phyloP scores from a whole-genome alignment of 108 stramenopile genomes.

The Nitzschia palea region DNA sequence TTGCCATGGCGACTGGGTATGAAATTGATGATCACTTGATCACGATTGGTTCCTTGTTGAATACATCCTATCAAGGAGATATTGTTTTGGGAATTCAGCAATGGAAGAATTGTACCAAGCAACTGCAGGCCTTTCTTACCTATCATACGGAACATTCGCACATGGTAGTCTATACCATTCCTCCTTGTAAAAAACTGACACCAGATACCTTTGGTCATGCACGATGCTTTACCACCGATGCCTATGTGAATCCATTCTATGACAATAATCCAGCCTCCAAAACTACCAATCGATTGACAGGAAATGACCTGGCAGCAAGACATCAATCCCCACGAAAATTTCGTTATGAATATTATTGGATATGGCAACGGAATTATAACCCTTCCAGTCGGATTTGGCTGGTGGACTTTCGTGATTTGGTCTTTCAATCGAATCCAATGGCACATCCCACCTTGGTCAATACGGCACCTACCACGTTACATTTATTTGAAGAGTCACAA shows the following conservation, averaged over 20 bases:
- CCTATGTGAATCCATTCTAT: constrained; percentile 7
- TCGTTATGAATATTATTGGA: constrained; percentile 42
- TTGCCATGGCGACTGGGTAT: constrained; percentile 31
- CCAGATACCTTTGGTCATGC: not conserved
- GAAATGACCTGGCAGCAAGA: not conserved
- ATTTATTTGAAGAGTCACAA: constrained; percentile 10
- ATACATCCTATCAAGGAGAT: constrained; percentile 28
- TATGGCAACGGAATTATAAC: constrained; percentile 19
- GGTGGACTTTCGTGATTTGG: constrained; percentile 28
- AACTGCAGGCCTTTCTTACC: constrained; percentile 1
- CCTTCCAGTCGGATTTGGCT: constrained; percentile 13
- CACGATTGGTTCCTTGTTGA: constrained; percentile 9
- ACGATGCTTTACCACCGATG: not conserved
- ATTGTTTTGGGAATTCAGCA: constrained; percentile 26
- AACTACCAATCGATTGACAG: not conserved
- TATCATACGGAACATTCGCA: constrained; percentile 12
- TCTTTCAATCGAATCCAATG: constrained; percentile 36
- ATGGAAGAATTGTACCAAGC: not conserved
- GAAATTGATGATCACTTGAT: constrained; percentile 16
- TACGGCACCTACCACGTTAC: not conserved
- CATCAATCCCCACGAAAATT: constrained; percentile 14
- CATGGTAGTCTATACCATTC: not conserved
- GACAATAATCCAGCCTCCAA: not conserved
- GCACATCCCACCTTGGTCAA: not conserved
- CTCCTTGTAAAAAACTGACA: not conserved